These are phyloP conservation scores for Saccharomyces kudriavzevii DNA, from an alignment of 805 yeast species.

Conservation along the genomic window DNA sequence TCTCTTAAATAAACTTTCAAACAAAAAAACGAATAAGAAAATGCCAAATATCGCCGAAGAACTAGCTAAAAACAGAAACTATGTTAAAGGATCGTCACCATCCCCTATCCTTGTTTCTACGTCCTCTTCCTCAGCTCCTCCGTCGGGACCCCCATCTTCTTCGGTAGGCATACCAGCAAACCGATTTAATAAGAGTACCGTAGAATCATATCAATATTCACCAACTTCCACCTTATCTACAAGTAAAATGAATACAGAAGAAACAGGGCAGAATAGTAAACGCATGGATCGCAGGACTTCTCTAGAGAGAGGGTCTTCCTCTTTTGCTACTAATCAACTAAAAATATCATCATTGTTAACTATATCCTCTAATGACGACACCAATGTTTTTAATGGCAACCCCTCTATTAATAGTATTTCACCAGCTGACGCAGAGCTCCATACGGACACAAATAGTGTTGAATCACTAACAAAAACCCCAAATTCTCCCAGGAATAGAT, in stretches of 20 bases:
- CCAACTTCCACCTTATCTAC: conserved; percentile 1
- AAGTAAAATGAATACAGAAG: background rate
- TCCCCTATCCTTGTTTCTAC: conserved; percentile 8
- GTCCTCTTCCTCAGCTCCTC: conserved; percentile 8
- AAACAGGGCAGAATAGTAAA: background rate
- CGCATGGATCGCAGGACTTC: background rate
- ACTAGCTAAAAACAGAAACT: conserved; percentile 27
- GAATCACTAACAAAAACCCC: background rate
- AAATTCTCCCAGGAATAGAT: background rate
- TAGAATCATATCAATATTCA: background rate
- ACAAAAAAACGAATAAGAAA: conserved; percentile 1
- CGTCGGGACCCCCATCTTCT: conserved; percentile 1
- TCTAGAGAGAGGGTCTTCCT: background rate
- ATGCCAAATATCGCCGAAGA: conserved; percentile 28
- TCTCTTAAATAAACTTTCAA: background rate
- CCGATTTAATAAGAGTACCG: background rate
- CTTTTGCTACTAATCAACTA: conserved; percentile 4
- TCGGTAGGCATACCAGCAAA: background rate
- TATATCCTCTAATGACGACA: background rate
- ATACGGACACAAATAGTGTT: background rate
- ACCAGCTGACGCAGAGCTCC: background rate
- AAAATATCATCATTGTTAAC: conserved; percentile 15
- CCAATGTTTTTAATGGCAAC: background rate
- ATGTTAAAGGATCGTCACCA: conserved; percentile 13
- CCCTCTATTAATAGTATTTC: background rate